A percentile compares a stretch with the other conserved stretches of the same genome.
These are phyloP conservation scores for Aspergillus ochraceus DNA, from an alignment of 2,329 filamentous ascomycete genomes.

Conservation along the genomic window DNA sequence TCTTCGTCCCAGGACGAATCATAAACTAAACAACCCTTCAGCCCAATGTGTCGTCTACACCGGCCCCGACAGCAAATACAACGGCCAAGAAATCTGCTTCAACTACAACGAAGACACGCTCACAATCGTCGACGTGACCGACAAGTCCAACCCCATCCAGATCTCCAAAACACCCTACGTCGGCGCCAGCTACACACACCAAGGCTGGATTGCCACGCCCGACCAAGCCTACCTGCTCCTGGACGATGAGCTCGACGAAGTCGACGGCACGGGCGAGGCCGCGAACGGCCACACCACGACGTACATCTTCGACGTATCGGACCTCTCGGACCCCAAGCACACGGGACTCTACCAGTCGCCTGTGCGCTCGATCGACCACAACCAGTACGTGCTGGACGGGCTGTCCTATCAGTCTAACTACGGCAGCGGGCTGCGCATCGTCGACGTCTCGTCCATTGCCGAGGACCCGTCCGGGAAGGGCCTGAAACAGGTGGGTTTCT, in stretches of 20 bases:
- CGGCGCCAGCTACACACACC: conserved; percentile 19
- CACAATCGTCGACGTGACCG: conserved; percentile 20
- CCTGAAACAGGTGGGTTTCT: conserved; percentile 18
- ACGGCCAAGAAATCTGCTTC: conserved; percentile 19
- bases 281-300: conserved; percentile 23
- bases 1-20: background rate
- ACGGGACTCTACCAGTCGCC: conserved; percentile 20
- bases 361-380: conserved; percentile 20
- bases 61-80: conserved; percentile 16
- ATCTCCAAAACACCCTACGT: conserved; percentile 21
- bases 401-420: conserved; percentile 19
- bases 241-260: conserved; percentile 20
- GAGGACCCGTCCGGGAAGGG: conserved; percentile 14
- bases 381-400: conserved; percentile 21
- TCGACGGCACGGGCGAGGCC: conserved; percentile 13
- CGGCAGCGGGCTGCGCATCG: conserved; percentile 19
- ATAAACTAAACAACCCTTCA: background rate
- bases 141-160: conserved; percentile 13
- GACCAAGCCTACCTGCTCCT: conserved; percentile 19
- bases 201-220: conserved; percentile 16
- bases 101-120: conserved; percentile 22
- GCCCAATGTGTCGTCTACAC: conserved; percentile 21
- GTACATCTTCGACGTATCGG: conserved; percentile 19
- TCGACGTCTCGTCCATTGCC: conserved; percentile 16
- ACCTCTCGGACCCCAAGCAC: conserved; percentile 15